Evolutionary conservation across 83 land plant species (phyloP), one percentile per base, ranked within the genome.

Genomic region (Isoetes engelmannii): DNA sequence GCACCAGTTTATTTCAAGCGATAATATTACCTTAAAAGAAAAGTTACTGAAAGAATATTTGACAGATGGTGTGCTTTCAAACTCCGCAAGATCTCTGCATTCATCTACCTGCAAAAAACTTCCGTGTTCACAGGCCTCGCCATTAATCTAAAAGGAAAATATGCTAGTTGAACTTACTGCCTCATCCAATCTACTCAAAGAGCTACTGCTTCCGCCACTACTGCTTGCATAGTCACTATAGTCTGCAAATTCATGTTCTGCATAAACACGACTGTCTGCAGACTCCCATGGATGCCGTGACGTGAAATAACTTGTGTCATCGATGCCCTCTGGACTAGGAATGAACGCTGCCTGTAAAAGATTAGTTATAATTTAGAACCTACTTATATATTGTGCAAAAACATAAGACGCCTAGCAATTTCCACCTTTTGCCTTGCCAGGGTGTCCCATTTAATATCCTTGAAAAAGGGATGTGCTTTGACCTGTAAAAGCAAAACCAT

Each of bases 241-340:
- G 20, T 74, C 77, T 19, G 49, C 64, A 63, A 79, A 78, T 48
- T 69, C 72, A 69, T 81, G 81, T 9, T 72, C 59, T 10, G 76
- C 70, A 54, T 57, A 48, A 7, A 81, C 73, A 20, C 77, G 83
- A 41, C 83, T 84, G 58, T 86, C 94, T 17, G 19, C 54, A 3
- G 74, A 63, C 50, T 55, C 62, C 78, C 78, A 75, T 41, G 74
- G 21, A 69, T 78, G 83, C 7, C 92, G 92, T 56, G 89, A 85
- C 17, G 81, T 69, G 51, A 90, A 90, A 68, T 90, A 90, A 65
- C 92, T 90, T 45, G 96, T 90, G 69, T 90, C 96, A 73, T 90
- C 83, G 47, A 67, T 73, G 72, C 76, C 84, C 13, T 90, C 92
- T 55, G 96, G 92, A 45, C 79, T 83, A 61, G 96, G 96, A 15